A percentile compares a stretch with the other conserved stretches of the same genome.
These are phyloP conservation scores for Mariannaea sp. DNA, from an alignment of 2,329 filamentous ascomycete genomes.

Conservation along the genomic window DNA sequence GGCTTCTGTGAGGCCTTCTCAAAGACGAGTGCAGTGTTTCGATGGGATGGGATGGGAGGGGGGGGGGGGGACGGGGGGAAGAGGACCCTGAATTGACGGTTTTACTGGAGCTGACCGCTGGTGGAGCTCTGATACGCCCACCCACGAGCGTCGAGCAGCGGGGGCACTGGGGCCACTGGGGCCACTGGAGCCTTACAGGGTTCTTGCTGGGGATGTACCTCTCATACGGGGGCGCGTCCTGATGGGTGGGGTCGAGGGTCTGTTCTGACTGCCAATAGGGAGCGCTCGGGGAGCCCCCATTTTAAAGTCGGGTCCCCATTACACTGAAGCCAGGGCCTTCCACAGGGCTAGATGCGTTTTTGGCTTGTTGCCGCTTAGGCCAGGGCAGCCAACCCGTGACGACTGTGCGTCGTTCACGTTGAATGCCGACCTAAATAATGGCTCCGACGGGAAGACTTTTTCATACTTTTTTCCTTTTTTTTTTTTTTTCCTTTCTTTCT, in stretches of 20 bases:
- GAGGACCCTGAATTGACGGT: slow-evolving; percentile 36
- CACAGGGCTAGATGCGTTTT: not conserved
- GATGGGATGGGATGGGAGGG: no score
- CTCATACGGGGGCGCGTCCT: not conserved
- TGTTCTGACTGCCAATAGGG: not conserved
- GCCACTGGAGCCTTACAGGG: slow-evolving; percentile 13
- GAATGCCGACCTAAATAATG: slow-evolving; percentile 16
- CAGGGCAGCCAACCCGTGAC: slow-evolving; percentile 7
- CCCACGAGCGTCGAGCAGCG: slow-evolving; percentile 20
- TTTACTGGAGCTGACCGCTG: slow-evolving; percentile 26
- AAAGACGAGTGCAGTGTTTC: not conserved
- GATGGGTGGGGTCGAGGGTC: slow-evolving; percentile 3
- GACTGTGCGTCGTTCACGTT: slow-evolving; percentile 9
- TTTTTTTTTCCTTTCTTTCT: no score
- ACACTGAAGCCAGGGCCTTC: not conserved
- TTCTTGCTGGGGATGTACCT: slow-evolving; percentile 6
- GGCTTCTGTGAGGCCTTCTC: not conserved
- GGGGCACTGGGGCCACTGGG: slow-evolving; percentile 23
- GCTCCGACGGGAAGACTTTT: slow-evolving; percentile 3
- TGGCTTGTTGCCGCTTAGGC: slow-evolving; percentile 7
- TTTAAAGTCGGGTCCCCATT: not conserved
- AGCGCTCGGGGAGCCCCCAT: not conserved
- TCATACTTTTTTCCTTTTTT: no score
- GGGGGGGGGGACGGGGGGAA: slow-evolving; percentile 10
- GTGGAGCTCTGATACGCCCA: slow-evolving; percentile 18